A percentile compares a stretch with the other conserved stretches of the same genome.
phyloP scores from a whole-genome alignment of 225 moss, liverwort and hornwort species.

The Rhytidiadelphus loreus region DNA sequence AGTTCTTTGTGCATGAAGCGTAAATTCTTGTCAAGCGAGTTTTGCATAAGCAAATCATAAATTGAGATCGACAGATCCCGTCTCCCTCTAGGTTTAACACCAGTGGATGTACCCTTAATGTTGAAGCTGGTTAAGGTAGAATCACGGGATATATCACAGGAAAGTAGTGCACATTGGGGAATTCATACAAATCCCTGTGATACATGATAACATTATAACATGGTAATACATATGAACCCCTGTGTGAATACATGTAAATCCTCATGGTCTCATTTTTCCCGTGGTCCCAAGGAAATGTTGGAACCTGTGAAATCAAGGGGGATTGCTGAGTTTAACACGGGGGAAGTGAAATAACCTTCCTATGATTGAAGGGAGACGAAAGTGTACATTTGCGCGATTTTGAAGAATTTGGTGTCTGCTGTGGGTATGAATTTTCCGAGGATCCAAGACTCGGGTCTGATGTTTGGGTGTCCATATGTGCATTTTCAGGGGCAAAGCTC shows the following conservation, averaged over 20 bases:
- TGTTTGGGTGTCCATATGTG: background rate
- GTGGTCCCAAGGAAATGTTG: no score
- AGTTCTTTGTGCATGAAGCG: background rate
- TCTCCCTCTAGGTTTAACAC: background rate
- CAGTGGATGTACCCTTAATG: background rate
- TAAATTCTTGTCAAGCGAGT: background rate
- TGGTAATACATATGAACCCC: background rate
- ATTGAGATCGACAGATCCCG: background rate
- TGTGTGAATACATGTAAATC: background rate
- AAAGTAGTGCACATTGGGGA: background rate
- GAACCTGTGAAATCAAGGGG: background rate
- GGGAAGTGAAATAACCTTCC: background rate
- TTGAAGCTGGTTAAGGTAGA: background rate
- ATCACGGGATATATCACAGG: background rate
- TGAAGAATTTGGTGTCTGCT: background rate
- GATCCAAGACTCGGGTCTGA: background rate
- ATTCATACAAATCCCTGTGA: no score
- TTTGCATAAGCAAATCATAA: background rate
- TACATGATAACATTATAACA: background rate
- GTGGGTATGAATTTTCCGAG: background rate
- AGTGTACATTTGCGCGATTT: background rate
- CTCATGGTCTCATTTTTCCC: no score
- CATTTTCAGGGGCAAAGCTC: slow-evolving; percentile 55
- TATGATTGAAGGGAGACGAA: background rate
- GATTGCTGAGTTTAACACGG: background rate